phyloP scores from a whole-genome alignment of 495 filamentous ascomycete genomes.

The Penicillium manginii region DNA sequence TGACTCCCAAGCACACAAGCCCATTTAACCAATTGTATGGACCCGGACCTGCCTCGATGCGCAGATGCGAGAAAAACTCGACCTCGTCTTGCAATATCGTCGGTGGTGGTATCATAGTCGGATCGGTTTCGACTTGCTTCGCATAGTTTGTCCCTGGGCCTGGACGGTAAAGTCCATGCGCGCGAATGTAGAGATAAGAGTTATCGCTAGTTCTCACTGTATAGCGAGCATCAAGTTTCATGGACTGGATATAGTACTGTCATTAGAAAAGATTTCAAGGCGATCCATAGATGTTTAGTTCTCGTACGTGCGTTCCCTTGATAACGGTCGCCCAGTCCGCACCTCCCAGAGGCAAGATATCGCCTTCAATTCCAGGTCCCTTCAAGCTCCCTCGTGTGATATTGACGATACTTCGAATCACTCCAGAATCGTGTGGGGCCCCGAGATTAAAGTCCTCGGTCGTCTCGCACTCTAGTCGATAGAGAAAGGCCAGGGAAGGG shows the following conservation, averaged over 20 bases:
- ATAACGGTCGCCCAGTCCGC: conserved; percentile 39
- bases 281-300: neutral
- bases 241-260: conserved; percentile 24
- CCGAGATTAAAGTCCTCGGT: conserved; percentile 32
- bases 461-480: conserved; percentile 34
- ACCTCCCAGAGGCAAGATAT: conserved; percentile 31
- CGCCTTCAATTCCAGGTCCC: conserved; percentile 29
- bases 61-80: conserved; percentile 39
- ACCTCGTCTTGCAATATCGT: conserved; percentile 34
- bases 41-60: conserved; percentile 31
- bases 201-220: conserved; percentile 32
- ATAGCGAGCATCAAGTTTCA: conserved; percentile 39
- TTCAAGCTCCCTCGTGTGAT: conserved; percentile 33
- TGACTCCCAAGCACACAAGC: conserved; percentile 37
- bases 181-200: conserved; percentile 35
- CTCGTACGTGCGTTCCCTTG: conserved; percentile 36
- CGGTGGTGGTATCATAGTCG: conserved; percentile 18
- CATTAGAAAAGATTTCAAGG: neutral
- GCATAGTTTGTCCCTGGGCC: conserved; percentile 37
- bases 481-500: conserved; percentile 29
- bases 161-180: conserved; percentile 38
- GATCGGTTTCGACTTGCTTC: conserved; percentile 26
- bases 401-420: conserved; percentile 35
- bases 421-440: conserved; percentile 27
- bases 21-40: conserved; percentile 43